A percentile compares a stretch with the other conserved stretches of the same genome.
Conservation (phyloP, 805 yeast genomes). For the Wickerhamomyces silvicola region DNA sequence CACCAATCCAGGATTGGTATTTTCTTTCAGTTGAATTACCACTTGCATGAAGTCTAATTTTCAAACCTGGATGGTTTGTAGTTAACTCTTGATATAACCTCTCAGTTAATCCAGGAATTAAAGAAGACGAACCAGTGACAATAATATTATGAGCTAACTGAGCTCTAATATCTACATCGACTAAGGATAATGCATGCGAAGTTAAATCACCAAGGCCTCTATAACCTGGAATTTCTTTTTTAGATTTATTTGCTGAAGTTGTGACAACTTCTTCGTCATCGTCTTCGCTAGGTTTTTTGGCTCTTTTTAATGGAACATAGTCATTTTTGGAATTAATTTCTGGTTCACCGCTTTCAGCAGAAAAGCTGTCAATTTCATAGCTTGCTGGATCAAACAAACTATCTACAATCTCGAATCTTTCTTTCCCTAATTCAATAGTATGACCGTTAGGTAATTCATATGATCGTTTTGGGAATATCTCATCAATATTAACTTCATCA, state of each 20-base stretch:
- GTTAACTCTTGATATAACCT: constrained; percentile 67
- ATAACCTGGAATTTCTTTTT: constrained; percentile 17
- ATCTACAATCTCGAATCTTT: constrained; percentile 62
- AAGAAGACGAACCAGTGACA: constrained; percentile 77
- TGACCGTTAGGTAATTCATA: constrained; percentile 80
- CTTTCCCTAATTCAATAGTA: constrained; percentile 49
- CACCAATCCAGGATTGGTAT: constrained; percentile 87
- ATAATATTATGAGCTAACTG: constrained; percentile 85
- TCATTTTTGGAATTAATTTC: constrained; percentile 45
- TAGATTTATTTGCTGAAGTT: constrained; percentile 25
- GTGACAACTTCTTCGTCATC: constrained; percentile 22
- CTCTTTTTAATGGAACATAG: constrained; percentile 68
- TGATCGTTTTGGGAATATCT: constrained; percentile 31
- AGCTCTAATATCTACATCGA: constrained; percentile 80
- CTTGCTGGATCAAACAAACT: constrained; percentile 60
- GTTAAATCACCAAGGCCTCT: constrained; percentile 57
- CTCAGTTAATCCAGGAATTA: constrained; percentile 77
- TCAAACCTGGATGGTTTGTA: constrained; percentile 71
- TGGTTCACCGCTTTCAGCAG: constrained; percentile 46
- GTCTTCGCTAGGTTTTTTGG: constrained; percentile 28
- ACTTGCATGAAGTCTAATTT: constrained; percentile 74
- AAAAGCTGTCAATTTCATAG: constrained; percentile 31
- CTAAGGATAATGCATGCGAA: constrained; percentile 45
- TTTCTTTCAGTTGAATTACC: constrained; percentile 75
- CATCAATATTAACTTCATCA: constrained; percentile 19